Conservation (phyloP, 768 basidiomycete genomes). For the Suillus paluster region DNA sequence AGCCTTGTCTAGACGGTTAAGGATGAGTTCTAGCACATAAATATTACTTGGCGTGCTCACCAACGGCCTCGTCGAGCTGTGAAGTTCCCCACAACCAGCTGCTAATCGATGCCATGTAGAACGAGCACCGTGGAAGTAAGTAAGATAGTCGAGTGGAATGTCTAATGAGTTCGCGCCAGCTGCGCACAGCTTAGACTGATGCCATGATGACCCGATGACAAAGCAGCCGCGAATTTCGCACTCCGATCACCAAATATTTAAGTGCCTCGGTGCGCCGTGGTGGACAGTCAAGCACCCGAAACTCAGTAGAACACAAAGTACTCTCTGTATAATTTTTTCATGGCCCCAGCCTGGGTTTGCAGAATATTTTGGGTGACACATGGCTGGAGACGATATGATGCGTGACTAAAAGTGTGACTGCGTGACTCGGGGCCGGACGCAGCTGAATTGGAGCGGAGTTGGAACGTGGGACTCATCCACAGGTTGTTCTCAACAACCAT, state of each 20-base stretch:
- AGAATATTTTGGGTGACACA: not conserved
- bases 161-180: not conserved
- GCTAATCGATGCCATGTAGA: slow-evolving; percentile 60
- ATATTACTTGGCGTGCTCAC: slow-evolving; percentile 46
- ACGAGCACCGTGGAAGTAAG: slow-evolving; percentile 2
- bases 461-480: slow-evolving; percentile 34
- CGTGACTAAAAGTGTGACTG: slow-evolving; percentile 15
- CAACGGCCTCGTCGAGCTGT: slow-evolving; percentile 82
- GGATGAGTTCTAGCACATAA: slow-evolving; percentile 10
- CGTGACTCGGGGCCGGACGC: slow-evolving; percentile 26
- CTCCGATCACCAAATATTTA: slow-evolving; percentile 23
- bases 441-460: slow-evolving; percentile 38
- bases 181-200: slow-evolving; percentile 23
- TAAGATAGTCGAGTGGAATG: not conserved
- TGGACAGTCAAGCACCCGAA: not conserved
- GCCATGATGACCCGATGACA: slow-evolving; percentile 20
- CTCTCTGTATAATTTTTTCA: not conserved
- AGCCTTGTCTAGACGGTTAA: slow-evolving; percentile 72
- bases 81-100: slow-evolving; percentile 83
- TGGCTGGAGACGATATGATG: slow-evolving; percentile 6
- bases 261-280: not conserved
- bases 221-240: slow-evolving; percentile 18
- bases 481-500: slow-evolving; percentile 41
- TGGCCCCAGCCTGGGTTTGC: too few relatives aligned
- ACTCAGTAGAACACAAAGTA: not conserved